These are phyloP conservation scores for Dothidotthia symphoricarpi DNA, from an alignment of 2,329 filamentous ascomycete species.

Conservation along the genomic window DNA sequence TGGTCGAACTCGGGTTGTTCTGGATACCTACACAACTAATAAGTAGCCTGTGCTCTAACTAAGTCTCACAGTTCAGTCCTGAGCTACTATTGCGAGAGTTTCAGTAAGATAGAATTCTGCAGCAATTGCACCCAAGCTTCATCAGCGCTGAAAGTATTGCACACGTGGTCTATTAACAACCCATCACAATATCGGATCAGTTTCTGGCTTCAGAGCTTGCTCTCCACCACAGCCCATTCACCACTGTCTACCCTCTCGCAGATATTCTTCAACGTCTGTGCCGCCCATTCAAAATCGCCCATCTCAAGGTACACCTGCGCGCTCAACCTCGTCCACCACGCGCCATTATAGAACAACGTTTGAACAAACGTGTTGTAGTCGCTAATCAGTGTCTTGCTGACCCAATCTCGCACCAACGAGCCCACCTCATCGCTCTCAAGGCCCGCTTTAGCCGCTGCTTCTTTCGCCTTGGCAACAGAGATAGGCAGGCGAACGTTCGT, in stretches of 20 bases:
- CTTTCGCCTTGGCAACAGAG: constrained; percentile 35
- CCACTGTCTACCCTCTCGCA: constrained; percentile 53
- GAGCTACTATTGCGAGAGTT: too few relatives aligned
- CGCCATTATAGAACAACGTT: constrained; percentile 59
- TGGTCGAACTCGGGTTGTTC: too few relatives aligned
- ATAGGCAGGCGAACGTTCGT: constrained; percentile 73
- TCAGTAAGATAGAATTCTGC: too few relatives aligned
- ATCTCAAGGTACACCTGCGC: constrained; percentile 82
- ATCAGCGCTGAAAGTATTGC: too few relatives aligned
- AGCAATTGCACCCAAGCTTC: too few relatives aligned
- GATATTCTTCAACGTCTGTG: constrained; percentile 56
- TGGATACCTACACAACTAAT: too few relatives aligned
- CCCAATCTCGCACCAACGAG: constrained; percentile 42
- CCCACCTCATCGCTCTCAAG: constrained; percentile 22
- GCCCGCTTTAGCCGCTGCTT: constrained; percentile 14
- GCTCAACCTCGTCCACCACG: constrained; percentile 71
- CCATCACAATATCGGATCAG: too few relatives aligned
- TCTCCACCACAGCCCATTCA: constrained; percentile 33
- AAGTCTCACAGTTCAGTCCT: too few relatives aligned
- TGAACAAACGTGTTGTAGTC: constrained; percentile 72
- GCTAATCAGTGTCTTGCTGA: constrained; percentile 44
- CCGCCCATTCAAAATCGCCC: constrained; percentile 73
- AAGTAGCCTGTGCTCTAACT: too few relatives aligned
- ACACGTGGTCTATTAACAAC: too few relatives aligned
- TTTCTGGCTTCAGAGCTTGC: constrained; percentile 12